phyloP scores from a whole-genome alignment of 257 asterid genomes.

The Ilex asprella region DNA sequence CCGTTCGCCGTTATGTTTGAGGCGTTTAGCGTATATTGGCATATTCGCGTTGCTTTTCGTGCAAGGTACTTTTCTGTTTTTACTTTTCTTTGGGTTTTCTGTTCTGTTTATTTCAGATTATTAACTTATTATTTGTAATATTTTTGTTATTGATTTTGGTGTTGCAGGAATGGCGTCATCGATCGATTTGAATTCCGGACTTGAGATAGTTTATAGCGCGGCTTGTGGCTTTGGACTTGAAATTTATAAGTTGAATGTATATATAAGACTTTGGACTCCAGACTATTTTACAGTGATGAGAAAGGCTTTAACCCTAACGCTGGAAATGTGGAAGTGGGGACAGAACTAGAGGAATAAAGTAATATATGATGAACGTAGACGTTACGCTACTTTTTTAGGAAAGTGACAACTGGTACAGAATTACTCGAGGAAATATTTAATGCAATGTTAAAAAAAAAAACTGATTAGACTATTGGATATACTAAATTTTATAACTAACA shows the following conservation, averaged over 20 bases:
- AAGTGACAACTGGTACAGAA: too few species aligned
- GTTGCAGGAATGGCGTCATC: constrained; percentile 4
- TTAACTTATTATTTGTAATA: constrained; percentile 1
- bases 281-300: too few species aligned
- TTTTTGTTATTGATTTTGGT: not conserved
- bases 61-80: constrained; percentile 19
- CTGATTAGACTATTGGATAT: too few species aligned
- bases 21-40: not conserved
- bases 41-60: constrained; percentile 1
- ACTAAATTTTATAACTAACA: too few species aligned
- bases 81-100: not conserved
- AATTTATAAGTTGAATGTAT: not conserved
- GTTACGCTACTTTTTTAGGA: too few species aligned
- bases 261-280: too few species aligned
- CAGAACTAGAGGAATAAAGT: too few species aligned
- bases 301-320: too few species aligned
- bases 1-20: constrained; percentile 18
- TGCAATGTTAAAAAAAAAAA: too few species aligned
- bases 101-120: not conserved
- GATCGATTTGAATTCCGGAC: not conserved
- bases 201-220: not conserved
- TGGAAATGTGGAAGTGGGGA: too few species aligned
- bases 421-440: too few species aligned
- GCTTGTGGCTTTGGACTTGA: not conserved
- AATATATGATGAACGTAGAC: too few species aligned